Evolutionary conservation across 192 early-diverging fungal genomes (phyloP).

Genomic region (Phlyctochytrium planicorne): DNA sequence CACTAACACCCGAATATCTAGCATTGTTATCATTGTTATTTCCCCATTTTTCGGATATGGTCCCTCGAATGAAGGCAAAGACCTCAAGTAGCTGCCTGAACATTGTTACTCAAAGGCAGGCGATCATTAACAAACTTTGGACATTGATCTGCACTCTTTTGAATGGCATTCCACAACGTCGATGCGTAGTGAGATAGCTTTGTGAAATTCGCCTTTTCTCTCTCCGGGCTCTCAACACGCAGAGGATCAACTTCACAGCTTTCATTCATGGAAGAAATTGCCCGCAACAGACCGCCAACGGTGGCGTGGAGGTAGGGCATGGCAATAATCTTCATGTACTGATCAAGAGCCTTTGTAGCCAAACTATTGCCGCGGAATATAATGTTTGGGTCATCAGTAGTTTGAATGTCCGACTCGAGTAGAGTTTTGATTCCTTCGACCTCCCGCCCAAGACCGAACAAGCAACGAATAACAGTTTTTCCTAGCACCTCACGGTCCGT

Average conservation of each 20-base stretch:
- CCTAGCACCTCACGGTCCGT: constrained; percentile 38
- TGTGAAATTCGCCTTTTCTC: constrained; percentile 29
- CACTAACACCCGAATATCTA: constrained; percentile 45
- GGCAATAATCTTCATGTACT: constrained; percentile 58
- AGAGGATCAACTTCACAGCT: constrained; percentile 48
- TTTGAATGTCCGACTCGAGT: constrained; percentile 18
- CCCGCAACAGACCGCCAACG: constrained; percentile 31
- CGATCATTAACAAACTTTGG: constrained; percentile 32
- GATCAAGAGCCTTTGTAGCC: constrained; percentile 55
- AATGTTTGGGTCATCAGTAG: constrained; percentile 51
- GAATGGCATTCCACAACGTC: constrained; percentile 43
- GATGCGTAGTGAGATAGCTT: constrained; percentile 30
- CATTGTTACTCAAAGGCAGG: constrained; percentile 25
- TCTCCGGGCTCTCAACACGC: constrained; percentile 29
- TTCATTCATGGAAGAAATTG: constrained; percentile 20
- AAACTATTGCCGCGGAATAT: constrained; percentile 59
- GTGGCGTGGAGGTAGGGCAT: constrained; percentile 44
- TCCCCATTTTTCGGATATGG: constrained; percentile 24
- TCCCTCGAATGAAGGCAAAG: constrained; percentile 49
- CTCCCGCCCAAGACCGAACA: constrained; percentile 34
- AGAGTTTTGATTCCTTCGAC: constrained; percentile 22
- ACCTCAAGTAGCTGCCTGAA: constrained; percentile 51
- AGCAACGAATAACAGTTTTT: constrained; percentile 34
- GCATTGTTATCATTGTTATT: constrained; percentile 1
- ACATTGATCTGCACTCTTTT: constrained; percentile 25